Evolutionary conservation across 352 stramenopile species (phyloP), one percentile per base, ranked within the genome.

Genomic region (Blastocystis sp.): DNA sequence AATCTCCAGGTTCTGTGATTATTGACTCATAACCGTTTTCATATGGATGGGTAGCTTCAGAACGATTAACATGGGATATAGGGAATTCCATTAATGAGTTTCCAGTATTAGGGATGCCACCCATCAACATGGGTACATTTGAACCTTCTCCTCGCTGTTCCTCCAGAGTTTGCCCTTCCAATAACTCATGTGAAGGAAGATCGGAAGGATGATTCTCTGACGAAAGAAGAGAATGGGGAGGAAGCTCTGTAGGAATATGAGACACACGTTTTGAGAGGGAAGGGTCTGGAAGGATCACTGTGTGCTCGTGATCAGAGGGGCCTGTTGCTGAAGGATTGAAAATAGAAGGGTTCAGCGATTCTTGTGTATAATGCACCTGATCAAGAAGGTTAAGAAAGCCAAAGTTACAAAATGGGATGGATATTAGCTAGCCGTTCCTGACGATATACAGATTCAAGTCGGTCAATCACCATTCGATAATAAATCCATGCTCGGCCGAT

Each of bases 381-480:
- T 34, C 29, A 34, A 34, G 29, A 34, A 8, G n/a, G 69, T 80
- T 11, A 80, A 80, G 45, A 18, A 23, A 20, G 6, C 34, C 34
- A n/a, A 15, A 70, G n/a, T 50, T 59, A 9, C 7, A 6, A 54
- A 15, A 37, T 13, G n/a, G 11, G n/a, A 1, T n/a, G 69, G 69
- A 68, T 84, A 84, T 84, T 84, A 2, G 37, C 68, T 34, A 63
- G 8, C 11, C 53, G 9, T 26, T 84, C 73, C 8, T 68, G 59
- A n/a, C n/a, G 43, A 29, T 66, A 84, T 55, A 84, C 29, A 15
- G 29, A 4, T 84, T 84, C 73, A 4, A 84, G 11, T 3, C 73
- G 73, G 56, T 84, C 73, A 6, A 23, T 63, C 6, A 84, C 23
- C 73, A 84, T 84, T 0, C 73, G 73, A 43, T 84, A 84, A 43